phyloP scores from a whole-genome alignment of 306 rosid species.

The Glycine tomentella region DNA sequence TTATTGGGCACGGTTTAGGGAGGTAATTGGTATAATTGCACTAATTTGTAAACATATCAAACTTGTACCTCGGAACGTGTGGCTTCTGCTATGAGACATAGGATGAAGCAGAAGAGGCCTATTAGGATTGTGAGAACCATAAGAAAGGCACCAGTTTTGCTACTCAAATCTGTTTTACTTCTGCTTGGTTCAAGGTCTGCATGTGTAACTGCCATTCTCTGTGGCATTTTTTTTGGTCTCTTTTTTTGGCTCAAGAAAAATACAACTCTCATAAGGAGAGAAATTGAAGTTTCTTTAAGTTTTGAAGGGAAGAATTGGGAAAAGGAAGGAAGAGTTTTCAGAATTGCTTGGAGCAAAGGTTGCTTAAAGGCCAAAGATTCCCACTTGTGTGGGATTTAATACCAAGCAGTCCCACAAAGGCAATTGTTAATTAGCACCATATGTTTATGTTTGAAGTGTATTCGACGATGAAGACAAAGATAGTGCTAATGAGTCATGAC shows the following conservation, averaged over 20 bases:
- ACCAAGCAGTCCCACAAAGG: conserved; percentile 50
- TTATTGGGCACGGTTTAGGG: no score
- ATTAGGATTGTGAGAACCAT: conserved; percentile 68
- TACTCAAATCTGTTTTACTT: conserved; percentile 60
- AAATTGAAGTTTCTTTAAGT: conserved; percentile 33
- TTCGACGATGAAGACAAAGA: conserved; percentile 41
- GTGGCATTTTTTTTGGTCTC: conserved; percentile 32
- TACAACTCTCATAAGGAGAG: conserved; percentile 20
- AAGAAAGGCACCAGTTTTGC: conserved; percentile 73
- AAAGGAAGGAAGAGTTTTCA: conserved; percentile 47
- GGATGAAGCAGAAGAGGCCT: conserved; percentile 81
- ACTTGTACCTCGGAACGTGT: conserved; percentile 86
- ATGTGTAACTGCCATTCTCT: conserved; percentile 80
- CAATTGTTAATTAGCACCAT: conserved; percentile 43
- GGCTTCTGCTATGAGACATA: conserved; percentile 88
- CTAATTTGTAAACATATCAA: background rate
- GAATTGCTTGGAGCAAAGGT: conserved; percentile 93
- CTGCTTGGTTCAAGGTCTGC: conserved; percentile 84
- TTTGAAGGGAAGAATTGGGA: conserved; percentile 35
- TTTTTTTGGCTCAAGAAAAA: conserved; percentile 24
- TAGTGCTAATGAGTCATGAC: conserved; percentile 44
- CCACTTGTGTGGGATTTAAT: conserved; percentile 47
- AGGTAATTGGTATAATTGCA: background rate
- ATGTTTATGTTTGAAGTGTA: conserved; percentile 48
- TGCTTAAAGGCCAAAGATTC: conserved; percentile 85